phyloP scores from a whole-genome alignment of 2,329 filamentous ascomycete species.

The Hymenoscyphus fraxineus region DNA sequence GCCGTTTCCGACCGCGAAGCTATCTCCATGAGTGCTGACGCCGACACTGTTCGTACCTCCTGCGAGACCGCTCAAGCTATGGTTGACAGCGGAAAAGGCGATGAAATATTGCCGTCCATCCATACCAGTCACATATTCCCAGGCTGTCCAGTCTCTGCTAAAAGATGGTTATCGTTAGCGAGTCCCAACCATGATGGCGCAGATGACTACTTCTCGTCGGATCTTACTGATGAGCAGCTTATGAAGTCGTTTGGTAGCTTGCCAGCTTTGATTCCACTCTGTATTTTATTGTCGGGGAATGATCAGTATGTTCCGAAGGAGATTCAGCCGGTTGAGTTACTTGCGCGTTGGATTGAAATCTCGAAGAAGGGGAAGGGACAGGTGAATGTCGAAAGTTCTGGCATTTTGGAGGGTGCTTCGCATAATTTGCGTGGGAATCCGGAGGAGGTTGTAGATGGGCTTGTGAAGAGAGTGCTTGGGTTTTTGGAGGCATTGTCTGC shows the following conservation, averaged over 20 bases:
- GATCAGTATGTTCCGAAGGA: slow-evolving; percentile 48
- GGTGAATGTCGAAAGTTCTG: slow-evolving; percentile 46
- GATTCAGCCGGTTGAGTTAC: slow-evolving; percentile 46
- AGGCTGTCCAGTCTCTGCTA: slow-evolving; percentile 48
- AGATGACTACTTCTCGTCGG: slow-evolving; percentile 67
- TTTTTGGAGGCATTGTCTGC: slow-evolving; percentile 39
- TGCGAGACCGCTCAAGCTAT: slow-evolving; percentile 40
- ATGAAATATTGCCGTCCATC: slow-evolving; percentile 42
- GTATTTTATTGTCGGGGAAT: slow-evolving; percentile 46
- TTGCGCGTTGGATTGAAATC: slow-evolving; percentile 46
- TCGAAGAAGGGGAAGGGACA: slow-evolving; percentile 42
- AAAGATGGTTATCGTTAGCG: slow-evolving; percentile 55
- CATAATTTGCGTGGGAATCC: slow-evolving; percentile 49
- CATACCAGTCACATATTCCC: slow-evolving; percentile 30
- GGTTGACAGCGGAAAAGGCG: slow-evolving; percentile 40
- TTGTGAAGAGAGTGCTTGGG: slow-evolving; percentile 47
- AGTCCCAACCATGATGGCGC: slow-evolving; percentile 52
- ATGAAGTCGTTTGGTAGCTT: slow-evolving; percentile 54
- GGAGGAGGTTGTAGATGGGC: slow-evolving; percentile 43
- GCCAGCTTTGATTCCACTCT: slow-evolving; percentile 39
- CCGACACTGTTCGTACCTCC: slow-evolving; percentile 34
- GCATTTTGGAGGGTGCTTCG: slow-evolving; percentile 45
- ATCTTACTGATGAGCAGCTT: slow-evolving; percentile 51
- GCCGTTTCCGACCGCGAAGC: slow-evolving; percentile 62
- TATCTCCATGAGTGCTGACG: slow-evolving; percentile 38